phyloP scores from a whole-genome alignment of 768 basidiomycete genomes.

The Jaapia argillacea region DNA sequence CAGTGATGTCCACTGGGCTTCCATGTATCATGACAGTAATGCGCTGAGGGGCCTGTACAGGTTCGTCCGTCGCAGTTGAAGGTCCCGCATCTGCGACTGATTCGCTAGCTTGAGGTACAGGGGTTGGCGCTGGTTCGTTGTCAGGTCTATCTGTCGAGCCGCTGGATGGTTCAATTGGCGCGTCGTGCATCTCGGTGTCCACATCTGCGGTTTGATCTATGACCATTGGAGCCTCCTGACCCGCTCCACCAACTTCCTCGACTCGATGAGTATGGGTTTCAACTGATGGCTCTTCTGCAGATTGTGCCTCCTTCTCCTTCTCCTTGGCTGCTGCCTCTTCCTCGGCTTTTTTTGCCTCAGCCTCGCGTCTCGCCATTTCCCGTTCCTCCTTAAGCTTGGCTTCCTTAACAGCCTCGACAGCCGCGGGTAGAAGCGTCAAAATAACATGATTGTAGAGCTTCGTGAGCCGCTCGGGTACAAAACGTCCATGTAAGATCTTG shows the following conservation, averaged over 20 bases:
- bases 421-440: constrained; percentile 71
- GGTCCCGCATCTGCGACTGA: constrained; percentile 16
- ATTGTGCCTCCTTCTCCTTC: constrained; percentile 24
- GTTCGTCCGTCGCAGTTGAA: constrained; percentile 31
- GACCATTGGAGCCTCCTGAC: constrained; percentile 5
- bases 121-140: constrained; percentile 1
- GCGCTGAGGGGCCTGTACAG: no score
- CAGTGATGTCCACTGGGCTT: constrained; percentile 91
- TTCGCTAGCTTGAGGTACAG: constrained; percentile 7
- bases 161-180: constrained; percentile 12
- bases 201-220: constrained; percentile 16
- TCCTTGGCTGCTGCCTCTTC: constrained; percentile 34
- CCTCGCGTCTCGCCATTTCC: constrained; percentile 27
- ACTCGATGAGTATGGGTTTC: constrained; percentile 7
- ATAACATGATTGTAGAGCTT: constrained; percentile 65
- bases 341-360: constrained; percentile 42
- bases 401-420: constrained; percentile 48
- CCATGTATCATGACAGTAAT: constrained; percentile 90
- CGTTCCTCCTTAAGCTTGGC: constrained; percentile 22
- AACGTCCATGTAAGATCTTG: constrained; percentile 70
- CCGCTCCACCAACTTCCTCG: constrained; percentile 3
- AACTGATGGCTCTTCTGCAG: constrained; percentile 19
- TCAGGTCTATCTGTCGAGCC: constrained; percentile 1
- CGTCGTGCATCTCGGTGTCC: constrained; percentile 48
- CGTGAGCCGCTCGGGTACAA: constrained; percentile 52